A percentile compares a stretch with the other conserved stretches of the same genome.
These are phyloP conservation scores for Coniochaeta prunicola DNA, from an alignment of 2,329 filamentous ascomycete species.

Conservation along the genomic window DNA sequence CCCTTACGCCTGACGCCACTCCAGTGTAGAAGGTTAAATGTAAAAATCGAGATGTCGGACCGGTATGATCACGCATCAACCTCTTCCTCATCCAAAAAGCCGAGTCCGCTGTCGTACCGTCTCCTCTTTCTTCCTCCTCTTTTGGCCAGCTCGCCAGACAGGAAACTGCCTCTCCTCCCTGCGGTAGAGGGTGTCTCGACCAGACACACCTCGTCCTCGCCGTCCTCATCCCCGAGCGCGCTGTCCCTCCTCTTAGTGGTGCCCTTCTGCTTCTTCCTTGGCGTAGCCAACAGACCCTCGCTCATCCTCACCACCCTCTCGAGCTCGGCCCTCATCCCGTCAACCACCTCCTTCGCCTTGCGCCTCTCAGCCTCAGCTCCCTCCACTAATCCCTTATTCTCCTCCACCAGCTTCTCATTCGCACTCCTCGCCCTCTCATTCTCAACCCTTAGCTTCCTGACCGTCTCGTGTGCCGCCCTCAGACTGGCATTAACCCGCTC, in stretches of 20 bases:
- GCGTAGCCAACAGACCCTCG: conserved; percentile 31
- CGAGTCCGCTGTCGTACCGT: conserved; percentile 47
- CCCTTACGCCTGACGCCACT: background rate
- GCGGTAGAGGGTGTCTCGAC: background rate
- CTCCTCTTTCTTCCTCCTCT: conserved; percentile 32
- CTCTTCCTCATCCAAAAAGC: conserved; percentile 47
- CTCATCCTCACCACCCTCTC: conserved; percentile 39
- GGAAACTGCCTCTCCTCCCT: conserved; percentile 11
- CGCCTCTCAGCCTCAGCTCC: conserved; percentile 28
- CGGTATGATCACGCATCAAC: conserved; percentile 22
- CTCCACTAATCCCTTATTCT: conserved; percentile 31
- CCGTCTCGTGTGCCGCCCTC: conserved; percentile 36
- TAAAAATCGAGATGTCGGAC: conserved; percentile 9
- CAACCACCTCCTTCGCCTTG: conserved; percentile 36
- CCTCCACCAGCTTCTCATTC: conserved; percentile 28
- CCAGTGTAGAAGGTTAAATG: background rate
- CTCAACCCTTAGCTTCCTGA: conserved; percentile 37
- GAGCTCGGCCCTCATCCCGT: conserved; percentile 44
- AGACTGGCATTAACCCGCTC: conserved; percentile 38
- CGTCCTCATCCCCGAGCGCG: conserved; percentile 9
- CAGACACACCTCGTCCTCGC: conserved; percentile 2
- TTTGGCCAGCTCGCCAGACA: conserved; percentile 21
- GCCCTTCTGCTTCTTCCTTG: conserved; percentile 12
- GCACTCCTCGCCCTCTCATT: conserved; percentile 29
- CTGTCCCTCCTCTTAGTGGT: conserved; percentile 6